Evolutionary conservation across 768 basidiomycete species (phyloP), one percentile per base, ranked within the genome.

Genomic region (Agrocybe pediades): DNA sequence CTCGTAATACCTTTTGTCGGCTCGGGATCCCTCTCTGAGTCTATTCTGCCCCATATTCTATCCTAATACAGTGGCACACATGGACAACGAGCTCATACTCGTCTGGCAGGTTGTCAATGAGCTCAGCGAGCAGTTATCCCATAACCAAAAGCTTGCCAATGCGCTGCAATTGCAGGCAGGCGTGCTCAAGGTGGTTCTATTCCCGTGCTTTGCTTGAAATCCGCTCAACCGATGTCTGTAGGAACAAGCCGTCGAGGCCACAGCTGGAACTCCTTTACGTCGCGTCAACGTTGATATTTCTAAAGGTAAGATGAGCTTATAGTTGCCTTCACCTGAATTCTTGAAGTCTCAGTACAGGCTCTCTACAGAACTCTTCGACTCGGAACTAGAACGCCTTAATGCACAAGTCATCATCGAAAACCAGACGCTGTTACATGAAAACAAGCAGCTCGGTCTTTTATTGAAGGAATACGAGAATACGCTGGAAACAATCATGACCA

Each of bases 391-490:
- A 71, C 84, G 92, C 24, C 79, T 81, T 66, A 95, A 94, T 65
- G 92, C 96, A 7, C 87, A 90, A 59, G 83, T 93, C 39, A 84
- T 98, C 42, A 86, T 96, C 53, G 97, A 99, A 70, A 98, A 98
- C 68, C 95, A 97, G 64, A 82, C 86, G 0, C 74, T 99, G 1
- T 75, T 91, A 45, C 88, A 98, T 57, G 97, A 99, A 72, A 98
- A 99, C 76, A 95, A 92, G 68, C 96, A 98, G 65, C 80, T 98
- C 25, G 88, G 87, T 59, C 62, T 84, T 23, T 77, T 99, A 23
- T 76, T 98, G 52, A 95, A 95, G 65, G 97, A 99, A 69, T 96
- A 98, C 67, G 95, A 98, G 68, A 77, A 78, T 49, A 97, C 95
- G 2, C 81, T 99, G 77, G 95, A 98, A 62, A 95, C 87, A 24